Conservation (phyloP, 148 eudicot genomes). For the Vaccinium myrtillus region DNA sequence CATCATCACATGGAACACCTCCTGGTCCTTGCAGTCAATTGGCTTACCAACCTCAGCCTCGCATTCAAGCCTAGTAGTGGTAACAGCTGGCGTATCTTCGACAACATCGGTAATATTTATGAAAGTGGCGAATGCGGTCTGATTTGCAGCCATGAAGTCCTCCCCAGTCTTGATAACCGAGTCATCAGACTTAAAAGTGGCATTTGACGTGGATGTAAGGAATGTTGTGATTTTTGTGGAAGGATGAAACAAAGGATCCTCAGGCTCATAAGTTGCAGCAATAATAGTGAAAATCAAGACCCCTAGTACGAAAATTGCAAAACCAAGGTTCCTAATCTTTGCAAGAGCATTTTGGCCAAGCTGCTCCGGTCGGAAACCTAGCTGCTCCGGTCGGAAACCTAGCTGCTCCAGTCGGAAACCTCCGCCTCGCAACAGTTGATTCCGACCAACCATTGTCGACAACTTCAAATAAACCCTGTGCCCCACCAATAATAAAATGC, state of each 20-base stretch:
- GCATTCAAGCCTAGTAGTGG: slow-evolving; percentile 41
- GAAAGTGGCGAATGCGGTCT: slow-evolving; percentile 60
- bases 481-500: not conserved
- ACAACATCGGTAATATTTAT: slow-evolving; percentile 68
- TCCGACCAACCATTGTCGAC: slow-evolving; percentile 63
- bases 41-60: slow-evolving; percentile 61
- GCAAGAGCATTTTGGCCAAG: slow-evolving; percentile 77
- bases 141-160: slow-evolving; percentile 80
- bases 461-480: not conserved
- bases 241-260: slow-evolving; percentile 81
- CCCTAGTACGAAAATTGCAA: slow-evolving; percentile 71
- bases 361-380: slow-evolving; percentile 64
- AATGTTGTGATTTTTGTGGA: slow-evolving; percentile 74
- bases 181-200: slow-evolving; percentile 70
- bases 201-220: slow-evolving; percentile 65
- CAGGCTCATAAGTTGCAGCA: slow-evolving; percentile 86
- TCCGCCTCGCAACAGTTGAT: slow-evolving; percentile 44
- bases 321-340: slow-evolving; percentile 74
- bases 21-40: slow-evolving; percentile 72
- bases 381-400: slow-evolving; percentile 64
- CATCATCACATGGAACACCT: slow-evolving; percentile 88
- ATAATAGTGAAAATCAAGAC: slow-evolving; percentile 82
- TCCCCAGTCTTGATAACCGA: slow-evolving; percentile 81
- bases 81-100: slow-evolving; percentile 18
- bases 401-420: slow-evolving; percentile 65